These are phyloP conservation scores for Lactifluus pinguis DNA, from an alignment of 768 basidiomycete species.

Conservation along the genomic window DNA sequence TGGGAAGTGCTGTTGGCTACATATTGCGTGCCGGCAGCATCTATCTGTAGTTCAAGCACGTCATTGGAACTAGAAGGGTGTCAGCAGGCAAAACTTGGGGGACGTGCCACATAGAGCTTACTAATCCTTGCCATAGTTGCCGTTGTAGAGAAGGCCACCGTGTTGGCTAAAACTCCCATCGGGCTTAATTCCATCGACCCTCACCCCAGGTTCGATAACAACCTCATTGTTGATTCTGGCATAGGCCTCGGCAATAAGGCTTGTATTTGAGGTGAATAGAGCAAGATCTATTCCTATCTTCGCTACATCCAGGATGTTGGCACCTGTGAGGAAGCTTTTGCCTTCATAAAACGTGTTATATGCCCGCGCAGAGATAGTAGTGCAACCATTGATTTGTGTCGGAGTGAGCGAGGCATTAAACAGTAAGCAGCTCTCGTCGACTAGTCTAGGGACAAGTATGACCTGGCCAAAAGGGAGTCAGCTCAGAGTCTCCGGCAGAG, in stretches of 20 bases:
- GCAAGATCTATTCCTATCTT: constrained; percentile 26
- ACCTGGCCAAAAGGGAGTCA: constrained; percentile 4
- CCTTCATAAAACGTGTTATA: constrained; percentile 17
- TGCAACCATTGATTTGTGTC: constrained; percentile 8
- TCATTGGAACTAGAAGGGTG: constrained; percentile 42
- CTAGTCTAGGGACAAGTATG: constrained; percentile 15
- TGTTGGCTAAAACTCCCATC: constrained; percentile 45
- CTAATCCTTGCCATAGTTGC: constrained; percentile 57
- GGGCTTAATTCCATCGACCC: constrained; percentile 50
- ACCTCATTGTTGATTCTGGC: constrained; percentile 43
- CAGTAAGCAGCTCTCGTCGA: constrained; percentile 16
- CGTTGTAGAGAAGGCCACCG: constrained; percentile 50
- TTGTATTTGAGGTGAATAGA: constrained; percentile 27
- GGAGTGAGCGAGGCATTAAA: constrained; percentile 14
- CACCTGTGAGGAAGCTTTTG: constrained; percentile 45
- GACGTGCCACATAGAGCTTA: constrained; percentile 19
- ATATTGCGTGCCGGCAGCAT: constrained; percentile 50
- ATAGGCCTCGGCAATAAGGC: constrained; percentile 43
- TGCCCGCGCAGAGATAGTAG: constrained; percentile 12
- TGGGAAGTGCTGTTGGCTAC: constrained; percentile 33
- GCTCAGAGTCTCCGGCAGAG: background rate
- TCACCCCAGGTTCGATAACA: constrained; percentile 36
- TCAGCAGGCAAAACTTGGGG: background rate
- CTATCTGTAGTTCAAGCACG: constrained; percentile 51
- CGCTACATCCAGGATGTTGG: constrained; percentile 58